Base-by-base conservation (phyloP, 225 moss, liverwort and hornwort genomes). In the Asterella californica region DNA sequence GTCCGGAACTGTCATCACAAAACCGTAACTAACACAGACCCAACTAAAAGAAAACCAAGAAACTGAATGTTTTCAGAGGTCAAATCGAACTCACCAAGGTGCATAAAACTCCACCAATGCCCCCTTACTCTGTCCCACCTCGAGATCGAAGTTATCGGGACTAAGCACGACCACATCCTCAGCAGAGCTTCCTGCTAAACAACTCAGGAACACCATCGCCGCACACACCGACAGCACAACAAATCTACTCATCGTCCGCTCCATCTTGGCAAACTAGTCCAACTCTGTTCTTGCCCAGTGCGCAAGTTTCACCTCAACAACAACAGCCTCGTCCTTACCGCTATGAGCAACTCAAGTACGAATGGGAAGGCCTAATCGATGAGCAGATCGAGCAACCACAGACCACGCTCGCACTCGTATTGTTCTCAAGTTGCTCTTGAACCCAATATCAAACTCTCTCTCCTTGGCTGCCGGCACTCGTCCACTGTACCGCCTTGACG, bases 91-190 rank as follows among this genome's bases (percentile, higher is more conserved):
- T 91, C 57, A 94, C 99, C 99, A 99, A 0, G 99, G 99, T 45
- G 99, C 99, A 78, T 95, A 99, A 84, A 99, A 99, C 87, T 99
- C 95, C 75, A 99, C 92, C 19, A 99, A 88, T 21, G 95, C 92
- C 45, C 83, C 93, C 79, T 87, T 91, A 27, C 92, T 92, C 30
- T 81, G 57, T 33, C 99, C 99, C 0, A 99, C 99, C 74, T 89
- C 86, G 21, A 89, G 80, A 68, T 99, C 91, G 70, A 99, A 99
- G 83, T 90, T 99, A 10, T 90, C 85, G 48, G 86, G 68, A 22
- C 89, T 89, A 48, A 99, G 95, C 66, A 85, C 87, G 46, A 89
- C 88, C 22, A 92, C 93, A 83, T 90, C 84, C 88, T 93, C 94
- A 0, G 88, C 94, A 66, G 73, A 32, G 84, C 78, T 75, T 81